Evolutionary conservation across 2,329 filamentous ascomycete species (phyloP).

Genomic region (Chaetomiaceae sp.): DNA sequence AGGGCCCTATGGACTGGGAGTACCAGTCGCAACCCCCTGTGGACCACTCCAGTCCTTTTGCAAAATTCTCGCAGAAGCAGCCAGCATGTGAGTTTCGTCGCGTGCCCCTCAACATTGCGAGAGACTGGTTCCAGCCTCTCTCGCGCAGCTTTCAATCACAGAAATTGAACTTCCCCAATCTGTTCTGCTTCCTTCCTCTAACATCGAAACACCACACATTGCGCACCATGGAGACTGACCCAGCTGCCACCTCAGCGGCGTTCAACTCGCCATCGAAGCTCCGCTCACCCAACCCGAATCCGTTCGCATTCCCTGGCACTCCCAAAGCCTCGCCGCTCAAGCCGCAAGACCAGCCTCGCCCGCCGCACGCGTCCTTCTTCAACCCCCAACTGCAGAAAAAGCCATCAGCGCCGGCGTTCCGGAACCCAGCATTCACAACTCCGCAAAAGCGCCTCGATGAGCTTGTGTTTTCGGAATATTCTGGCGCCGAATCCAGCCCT

Average conservation of each 20-base stretch:
- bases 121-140: not conserved
- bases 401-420: constrained; percentile 49
- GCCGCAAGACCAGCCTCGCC: constrained; percentile 36
- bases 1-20: constrained; percentile 64
- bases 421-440: constrained; percentile 62
- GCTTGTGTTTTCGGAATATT: constrained; percentile 50
- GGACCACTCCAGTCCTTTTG: constrained; percentile 59
- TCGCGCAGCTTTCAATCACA: too few relatives aligned
- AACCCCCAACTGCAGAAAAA: constrained; percentile 40
- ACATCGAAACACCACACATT: not conserved
- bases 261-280: constrained; percentile 29
- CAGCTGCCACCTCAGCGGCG: constrained; percentile 13
- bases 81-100: constrained; percentile 38
- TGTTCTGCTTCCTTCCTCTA: not conserved
- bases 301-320: constrained; percentile 23
- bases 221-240: constrained; percentile 12
- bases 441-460: constrained; percentile 56
- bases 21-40: constrained; percentile 55
- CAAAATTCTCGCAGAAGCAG: constrained; percentile 44
- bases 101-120: not conserved
- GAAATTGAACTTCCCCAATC: too few relatives aligned
- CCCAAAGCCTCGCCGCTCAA: constrained; percentile 27
- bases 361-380: constrained; percentile 45
- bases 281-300: constrained; percentile 22
- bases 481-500: constrained; percentile 57